These are phyloP conservation scores for Apiospora sp. DNA, from an alignment of 2,329 filamentous ascomycete genomes.

Conservation along the genomic window DNA sequence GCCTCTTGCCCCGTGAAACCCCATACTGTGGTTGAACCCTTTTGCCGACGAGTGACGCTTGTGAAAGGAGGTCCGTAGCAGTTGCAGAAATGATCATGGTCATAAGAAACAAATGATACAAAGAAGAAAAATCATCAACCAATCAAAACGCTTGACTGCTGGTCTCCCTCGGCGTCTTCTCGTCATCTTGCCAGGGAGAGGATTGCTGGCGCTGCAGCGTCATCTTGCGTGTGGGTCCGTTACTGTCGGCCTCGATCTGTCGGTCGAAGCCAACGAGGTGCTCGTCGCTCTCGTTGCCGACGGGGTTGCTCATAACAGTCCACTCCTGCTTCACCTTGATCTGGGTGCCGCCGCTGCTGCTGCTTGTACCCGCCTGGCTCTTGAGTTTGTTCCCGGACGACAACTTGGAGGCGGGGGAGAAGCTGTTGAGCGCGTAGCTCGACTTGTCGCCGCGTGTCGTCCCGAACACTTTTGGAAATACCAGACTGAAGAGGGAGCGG, in stretches of 20 bases:
- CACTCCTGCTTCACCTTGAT: slow-evolving; percentile 43
- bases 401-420: slow-evolving; percentile 19
- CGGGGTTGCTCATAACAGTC: slow-evolving; percentile 36
- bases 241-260: not conserved
- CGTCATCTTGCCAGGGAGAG: not conserved
- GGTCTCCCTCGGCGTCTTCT: not conserved
- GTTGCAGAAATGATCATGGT: not conserved
- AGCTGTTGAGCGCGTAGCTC: slow-evolving; percentile 13
- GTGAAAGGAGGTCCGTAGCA: not conserved
- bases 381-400: slow-evolving; percentile 28
- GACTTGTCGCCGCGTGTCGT: slow-evolving; percentile 32
- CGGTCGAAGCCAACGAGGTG: slow-evolving; percentile 15
- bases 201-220: not conserved
- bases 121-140: not conserved
- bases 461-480: slow-evolving; percentile 40
- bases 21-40: not conserved
- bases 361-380: slow-evolving; percentile 6
- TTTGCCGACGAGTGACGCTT: not conserved
- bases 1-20: not conserved
- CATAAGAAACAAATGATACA: not conserved
- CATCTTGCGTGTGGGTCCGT: not conserved
- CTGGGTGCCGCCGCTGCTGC: slow-evolving; percentile 29
- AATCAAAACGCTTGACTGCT: not conserved
- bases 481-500: slow-evolving; percentile 40
- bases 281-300: slow-evolving; percentile 22